Evolutionary conservation across 2,329 filamentous ascomycete genomes (phyloP).

Genomic region (Cadophora gregata): DNA sequence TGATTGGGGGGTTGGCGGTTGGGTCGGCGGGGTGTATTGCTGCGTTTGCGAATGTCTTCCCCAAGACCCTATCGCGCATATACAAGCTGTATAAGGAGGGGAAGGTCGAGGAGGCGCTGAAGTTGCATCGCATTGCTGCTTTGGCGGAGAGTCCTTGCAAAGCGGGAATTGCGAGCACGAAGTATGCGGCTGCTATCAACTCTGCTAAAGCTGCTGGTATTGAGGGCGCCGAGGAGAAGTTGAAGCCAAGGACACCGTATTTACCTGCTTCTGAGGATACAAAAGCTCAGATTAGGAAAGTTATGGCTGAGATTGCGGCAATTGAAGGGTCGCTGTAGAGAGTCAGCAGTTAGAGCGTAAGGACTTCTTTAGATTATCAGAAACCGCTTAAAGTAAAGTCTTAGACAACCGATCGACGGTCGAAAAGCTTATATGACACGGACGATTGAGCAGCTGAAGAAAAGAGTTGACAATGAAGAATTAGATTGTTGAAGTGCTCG

Average conservation of each 20-base stretch:
- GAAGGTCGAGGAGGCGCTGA: conserved; percentile 55
- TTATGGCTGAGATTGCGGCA: conserved; percentile 22
- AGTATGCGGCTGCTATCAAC: conserved; percentile 58
- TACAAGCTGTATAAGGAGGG: conserved; percentile 56
- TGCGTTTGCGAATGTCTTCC: conserved; percentile 63
- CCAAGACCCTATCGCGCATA: conserved; percentile 55
- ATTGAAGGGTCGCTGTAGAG: conserved; percentile 25
- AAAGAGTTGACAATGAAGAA: too few relatives aligned
- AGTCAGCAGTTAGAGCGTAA: too few relatives aligned
- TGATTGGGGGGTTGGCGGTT: conserved; percentile 58
- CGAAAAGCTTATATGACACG: too few relatives aligned
- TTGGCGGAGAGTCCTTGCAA: conserved; percentile 59
- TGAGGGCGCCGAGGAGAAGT: conserved; percentile 53
- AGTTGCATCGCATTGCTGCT: conserved; percentile 56
- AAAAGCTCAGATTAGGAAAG: conserved; percentile 36
- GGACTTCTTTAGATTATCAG: too few relatives aligned
- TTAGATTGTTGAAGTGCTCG: too few relatives aligned
- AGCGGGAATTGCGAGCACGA: conserved; percentile 58
- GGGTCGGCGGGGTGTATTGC: conserved; percentile 62
- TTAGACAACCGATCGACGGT: background rate
- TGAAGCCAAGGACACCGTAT: conserved; percentile 57
- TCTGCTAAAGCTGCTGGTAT: conserved; percentile 57
- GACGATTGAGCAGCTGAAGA: too few relatives aligned
- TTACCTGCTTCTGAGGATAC: conserved; percentile 48
- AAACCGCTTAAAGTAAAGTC: too few relatives aligned